phyloP scores from a whole-genome alignment of 495 filamentous ascomycete genomes.

The Penicillium mononematosum region DNA sequence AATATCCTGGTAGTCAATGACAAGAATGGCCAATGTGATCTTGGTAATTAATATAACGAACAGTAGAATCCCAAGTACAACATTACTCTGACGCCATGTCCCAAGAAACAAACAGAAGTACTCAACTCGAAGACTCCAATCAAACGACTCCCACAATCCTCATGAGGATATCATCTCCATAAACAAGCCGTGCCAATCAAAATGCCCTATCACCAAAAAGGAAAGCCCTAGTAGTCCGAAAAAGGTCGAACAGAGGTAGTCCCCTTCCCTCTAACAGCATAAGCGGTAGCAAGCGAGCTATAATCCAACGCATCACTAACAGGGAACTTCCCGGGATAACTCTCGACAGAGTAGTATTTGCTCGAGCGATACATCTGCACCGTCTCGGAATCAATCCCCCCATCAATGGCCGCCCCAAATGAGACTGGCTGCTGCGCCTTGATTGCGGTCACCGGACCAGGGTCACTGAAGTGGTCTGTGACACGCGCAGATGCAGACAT shows the following conservation, averaged over 20 bases:
- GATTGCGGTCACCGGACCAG: not conserved
- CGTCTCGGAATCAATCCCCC: constrained; percentile 1
- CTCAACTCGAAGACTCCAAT: not conserved
- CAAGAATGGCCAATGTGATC: not conserved
- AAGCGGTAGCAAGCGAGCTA: constrained; percentile 30
- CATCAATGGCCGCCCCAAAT: constrained; percentile 1
- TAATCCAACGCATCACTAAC: constrained; percentile 34
- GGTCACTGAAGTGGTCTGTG: constrained; percentile 8
- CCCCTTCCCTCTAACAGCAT: constrained; percentile 25
- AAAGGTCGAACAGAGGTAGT: constrained; percentile 38
- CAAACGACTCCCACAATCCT: not conserved
- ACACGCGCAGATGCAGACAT: constrained; percentile 3
- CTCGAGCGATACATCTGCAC: constrained; percentile 8
- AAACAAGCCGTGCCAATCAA: not conserved
- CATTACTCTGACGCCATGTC: not conserved
- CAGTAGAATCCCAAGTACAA: not conserved
- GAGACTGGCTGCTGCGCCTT: not conserved
- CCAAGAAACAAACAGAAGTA: not conserved
- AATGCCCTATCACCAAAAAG: not conserved
- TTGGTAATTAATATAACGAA: not conserved
- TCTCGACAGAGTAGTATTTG: constrained; percentile 32
- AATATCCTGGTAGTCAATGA: not conserved
- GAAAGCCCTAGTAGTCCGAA: constrained; percentile 31
- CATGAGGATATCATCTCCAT: not conserved
- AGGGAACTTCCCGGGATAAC: constrained; percentile 39